These are phyloP conservation scores for Cladosporium austrohemisphaericum DNA, from an alignment of 2,329 filamentous ascomycete species.

Conservation along the genomic window DNA sequence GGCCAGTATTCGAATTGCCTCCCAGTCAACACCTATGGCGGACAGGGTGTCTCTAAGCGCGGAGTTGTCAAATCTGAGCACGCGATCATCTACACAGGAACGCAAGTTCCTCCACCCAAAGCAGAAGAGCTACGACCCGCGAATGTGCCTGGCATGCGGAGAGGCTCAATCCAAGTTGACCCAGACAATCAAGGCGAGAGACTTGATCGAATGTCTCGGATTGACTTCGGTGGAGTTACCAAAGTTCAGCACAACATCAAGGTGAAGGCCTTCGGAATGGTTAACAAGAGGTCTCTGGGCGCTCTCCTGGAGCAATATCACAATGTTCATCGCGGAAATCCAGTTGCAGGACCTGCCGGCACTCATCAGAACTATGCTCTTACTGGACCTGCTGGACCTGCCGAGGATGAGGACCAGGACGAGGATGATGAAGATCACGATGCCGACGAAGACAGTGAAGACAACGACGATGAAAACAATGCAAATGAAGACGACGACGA, in stretches of 20 bases:
- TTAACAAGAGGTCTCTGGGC: no score
- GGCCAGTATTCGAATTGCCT: slow-evolving; percentile 20
- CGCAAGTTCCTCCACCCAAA: slow-evolving; percentile 3
- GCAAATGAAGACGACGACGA: no score
- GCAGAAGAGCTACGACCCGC: slow-evolving; percentile 3
- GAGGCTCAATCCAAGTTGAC: slow-evolving; percentile 19
- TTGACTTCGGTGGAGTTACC: slow-evolving; percentile 20
- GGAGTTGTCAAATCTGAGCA: slow-evolving; percentile 24
- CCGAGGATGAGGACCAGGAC: no score
- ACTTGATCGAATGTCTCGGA: slow-evolving; percentile 18
- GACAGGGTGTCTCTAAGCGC: slow-evolving; percentile 20
- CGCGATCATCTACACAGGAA: slow-evolving; percentile 25
- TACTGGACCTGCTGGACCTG: no score
- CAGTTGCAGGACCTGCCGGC: no score
- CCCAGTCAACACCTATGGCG: slow-evolving; percentile 25
- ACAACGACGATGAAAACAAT: no score
- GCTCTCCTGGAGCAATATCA: no score
- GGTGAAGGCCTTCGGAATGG: no score
- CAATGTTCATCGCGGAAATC: no score
- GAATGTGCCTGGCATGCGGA: slow-evolving; percentile 18
- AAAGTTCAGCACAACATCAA: slow-evolving; percentile 26
- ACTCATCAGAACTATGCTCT: no score
- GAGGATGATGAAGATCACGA: no score
- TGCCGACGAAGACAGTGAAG: no score
- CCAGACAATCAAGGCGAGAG: slow-evolving; percentile 2